Evolutionary conservation across 108 stramenopile genomes (phyloP).

Genomic region (Pseudonitzschia pungens): DNA sequence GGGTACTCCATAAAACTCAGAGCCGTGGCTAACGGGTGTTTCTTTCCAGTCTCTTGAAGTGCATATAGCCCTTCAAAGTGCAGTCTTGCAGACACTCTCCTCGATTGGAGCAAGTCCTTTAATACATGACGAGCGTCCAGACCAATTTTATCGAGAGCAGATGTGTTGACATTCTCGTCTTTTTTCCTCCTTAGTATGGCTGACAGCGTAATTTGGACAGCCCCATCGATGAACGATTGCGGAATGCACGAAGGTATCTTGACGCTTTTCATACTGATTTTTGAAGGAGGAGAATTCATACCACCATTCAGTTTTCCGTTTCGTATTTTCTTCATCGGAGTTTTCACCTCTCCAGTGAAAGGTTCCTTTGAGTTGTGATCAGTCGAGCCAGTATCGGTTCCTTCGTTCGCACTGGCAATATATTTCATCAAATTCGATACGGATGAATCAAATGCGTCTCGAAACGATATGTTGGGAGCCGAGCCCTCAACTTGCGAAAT

Average conservation of each 20-base stretch:
- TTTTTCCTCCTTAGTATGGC: slow-evolving; percentile 14
- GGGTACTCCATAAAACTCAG: slow-evolving; percentile 22
- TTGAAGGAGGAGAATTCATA: background rate
- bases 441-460: slow-evolving; percentile 27
- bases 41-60: slow-evolving; percentile 11
- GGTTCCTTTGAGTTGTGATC: slow-evolving; percentile 17
- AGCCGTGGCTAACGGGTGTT: slow-evolving; percentile 13
- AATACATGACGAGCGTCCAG: slow-evolving; percentile 40
- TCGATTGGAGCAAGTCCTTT: slow-evolving; percentile 29
- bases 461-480: slow-evolving; percentile 1
- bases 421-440: slow-evolving; percentile 23
- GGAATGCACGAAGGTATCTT: slow-evolving; percentile 26
- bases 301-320: slow-evolving; percentile 23
- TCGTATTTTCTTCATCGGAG: background rate
- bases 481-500: background rate
- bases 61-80: slow-evolving; percentile 31
- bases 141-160: slow-evolving; percentile 4
- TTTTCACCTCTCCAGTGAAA: slow-evolving; percentile 12
- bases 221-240: slow-evolving; percentile 42
- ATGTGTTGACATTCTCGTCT: background rate
- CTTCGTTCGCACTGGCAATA: background rate
- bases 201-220: slow-evolving; percentile 25
- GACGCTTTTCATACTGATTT: background rate
- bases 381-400: background rate
- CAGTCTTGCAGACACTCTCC: slow-evolving; percentile 38